Evolutionary conservation across 192 early-diverging fungal genomes (phyloP).

Genomic region (Fimicolochytrium jonesii): DNA sequence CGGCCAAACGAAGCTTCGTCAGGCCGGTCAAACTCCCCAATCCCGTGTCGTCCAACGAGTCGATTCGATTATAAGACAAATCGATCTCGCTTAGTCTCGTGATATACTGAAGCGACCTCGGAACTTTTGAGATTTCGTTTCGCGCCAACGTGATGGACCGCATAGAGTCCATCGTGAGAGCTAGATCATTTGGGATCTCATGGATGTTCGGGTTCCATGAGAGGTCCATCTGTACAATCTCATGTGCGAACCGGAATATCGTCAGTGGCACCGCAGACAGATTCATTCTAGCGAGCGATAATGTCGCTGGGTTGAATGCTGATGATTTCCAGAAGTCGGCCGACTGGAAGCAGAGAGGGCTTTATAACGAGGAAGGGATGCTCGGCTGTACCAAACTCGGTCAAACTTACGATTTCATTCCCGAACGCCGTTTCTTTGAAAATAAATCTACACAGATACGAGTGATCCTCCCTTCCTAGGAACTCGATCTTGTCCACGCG

Average conservation of each 20-base stretch:
- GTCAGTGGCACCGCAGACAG: conserved; percentile 77
- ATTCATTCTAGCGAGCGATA: conserved; percentile 69
- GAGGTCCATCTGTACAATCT: conserved; percentile 74
- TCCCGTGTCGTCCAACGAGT: conserved; percentile 59
- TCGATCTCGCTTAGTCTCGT: conserved; percentile 67
- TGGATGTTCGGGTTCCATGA: conserved; percentile 72
- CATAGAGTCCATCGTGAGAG: conserved; percentile 66
- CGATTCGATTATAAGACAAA: conserved; percentile 72
- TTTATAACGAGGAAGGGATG: too few relatives aligned
- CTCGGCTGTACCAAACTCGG: too few relatives aligned
- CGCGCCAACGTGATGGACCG: conserved; percentile 65
- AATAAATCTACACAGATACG: conserved; percentile 76
- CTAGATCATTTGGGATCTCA: conserved; percentile 81
- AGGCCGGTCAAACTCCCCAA: conserved; percentile 59
- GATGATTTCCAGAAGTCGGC: conserved; percentile 21
- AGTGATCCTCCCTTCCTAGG: conserved; percentile 80
- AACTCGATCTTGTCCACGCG: conserved; percentile 72
- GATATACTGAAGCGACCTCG: conserved; percentile 62
- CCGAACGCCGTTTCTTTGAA: conserved; percentile 38
- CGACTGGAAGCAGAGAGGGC: background rate
- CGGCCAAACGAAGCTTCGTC: conserved; percentile 58
- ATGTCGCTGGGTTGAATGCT: conserved; percentile 14
- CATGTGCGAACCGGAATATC: conserved; percentile 64
- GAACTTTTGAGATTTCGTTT: conserved; percentile 66
- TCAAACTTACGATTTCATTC: conserved; percentile 20